phyloP scores from a whole-genome alignment of 192 early-diverging fungal genomes.

The Dimargaris verticillata region DNA sequence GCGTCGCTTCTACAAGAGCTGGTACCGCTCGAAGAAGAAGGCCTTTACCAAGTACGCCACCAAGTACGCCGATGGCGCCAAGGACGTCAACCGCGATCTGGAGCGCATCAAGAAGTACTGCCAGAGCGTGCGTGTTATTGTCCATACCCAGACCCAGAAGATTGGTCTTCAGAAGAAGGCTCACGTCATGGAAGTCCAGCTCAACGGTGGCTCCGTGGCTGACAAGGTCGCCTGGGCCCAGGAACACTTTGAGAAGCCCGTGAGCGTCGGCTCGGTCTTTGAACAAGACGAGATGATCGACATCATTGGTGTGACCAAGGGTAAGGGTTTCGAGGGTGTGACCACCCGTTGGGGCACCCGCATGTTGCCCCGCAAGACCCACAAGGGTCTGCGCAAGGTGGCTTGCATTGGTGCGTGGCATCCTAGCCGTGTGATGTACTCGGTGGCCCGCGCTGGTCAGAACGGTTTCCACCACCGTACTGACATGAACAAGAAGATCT shows the following conservation, averaged over 20 bases:
- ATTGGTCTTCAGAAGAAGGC: slow-evolving; percentile 98
- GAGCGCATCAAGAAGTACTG: slow-evolving; percentile 99
- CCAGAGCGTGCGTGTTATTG: slow-evolving; percentile 90
- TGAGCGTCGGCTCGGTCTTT: slow-evolving; percentile 79
- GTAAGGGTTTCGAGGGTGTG: slow-evolving; percentile 98
- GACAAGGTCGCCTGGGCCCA: slow-evolving; percentile 97
- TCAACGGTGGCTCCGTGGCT: slow-evolving; percentile 92
- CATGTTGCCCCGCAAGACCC: slow-evolving; percentile 99
- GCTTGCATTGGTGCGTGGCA: slow-evolving; percentile 99
- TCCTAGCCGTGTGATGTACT: slow-evolving; percentile 93
- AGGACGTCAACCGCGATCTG: slow-evolving; percentile 78
- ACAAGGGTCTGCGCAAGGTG: slow-evolving; percentile 99
- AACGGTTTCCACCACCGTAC: slow-evolving; percentile 99
- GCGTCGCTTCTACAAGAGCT: slow-evolving; percentile 99
- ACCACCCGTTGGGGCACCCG: slow-evolving; percentile 99
- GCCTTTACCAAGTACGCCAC: slow-evolving; percentile 99
- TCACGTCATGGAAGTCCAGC: slow-evolving; percentile 98
- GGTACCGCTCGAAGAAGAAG: slow-evolving; percentile 99
- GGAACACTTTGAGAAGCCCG: slow-evolving; percentile 93
- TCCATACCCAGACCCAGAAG: slow-evolving; percentile 94
- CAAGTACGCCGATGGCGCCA: slow-evolving; percentile 76
- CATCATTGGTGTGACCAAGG: slow-evolving; percentile 96
- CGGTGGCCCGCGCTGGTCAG: slow-evolving; percentile 99
- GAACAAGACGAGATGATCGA: slow-evolving; percentile 99
- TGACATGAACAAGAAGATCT: slow-evolving; percentile 99